A percentile compares a stretch with the other conserved stretches of the same genome.
phyloP scores from a whole-genome alignment of 257 asterid species.

The Pogostemon cablin region DNA sequence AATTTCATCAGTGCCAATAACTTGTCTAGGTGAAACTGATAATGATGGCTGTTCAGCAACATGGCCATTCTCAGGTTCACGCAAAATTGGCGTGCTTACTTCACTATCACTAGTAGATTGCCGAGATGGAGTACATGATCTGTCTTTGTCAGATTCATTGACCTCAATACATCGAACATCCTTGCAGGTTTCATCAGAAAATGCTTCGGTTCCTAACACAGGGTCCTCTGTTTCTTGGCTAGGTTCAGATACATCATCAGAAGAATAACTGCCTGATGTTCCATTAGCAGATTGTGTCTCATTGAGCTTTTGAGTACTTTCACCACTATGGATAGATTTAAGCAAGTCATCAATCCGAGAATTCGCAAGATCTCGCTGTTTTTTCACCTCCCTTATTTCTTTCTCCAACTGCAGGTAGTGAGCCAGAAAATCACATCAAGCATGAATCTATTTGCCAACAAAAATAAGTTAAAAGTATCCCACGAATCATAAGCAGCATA shows the following conservation, averaged over 20 bases:
- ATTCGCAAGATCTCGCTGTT: slow-evolving; percentile 74
- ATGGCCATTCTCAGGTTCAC: slow-evolving; percentile 37
- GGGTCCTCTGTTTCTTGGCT: slow-evolving; percentile 40
- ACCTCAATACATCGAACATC: slow-evolving; percentile 72
- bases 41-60: slow-evolving; percentile 36
- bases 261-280: slow-evolving; percentile 35
- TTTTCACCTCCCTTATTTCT: slow-evolving; percentile 79
- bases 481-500: neutral
- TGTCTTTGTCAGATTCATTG: slow-evolving; percentile 44
- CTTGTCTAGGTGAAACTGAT: slow-evolving; percentile 41
- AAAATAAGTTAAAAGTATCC: neutral
- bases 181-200: slow-evolving; percentile 62
- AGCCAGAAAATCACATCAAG: slow-evolving; percentile 23
- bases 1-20: slow-evolving; percentile 39
- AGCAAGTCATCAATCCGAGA: slow-evolving; percentile 72
- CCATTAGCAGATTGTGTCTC: slow-evolving; percentile 36
- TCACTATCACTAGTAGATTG: slow-evolving; percentile 48
- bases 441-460: slow-evolving; percentile 23
- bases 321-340: slow-evolving; percentile 45
- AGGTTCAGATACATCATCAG: slow-evolving; percentile 47
- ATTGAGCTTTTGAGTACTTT: slow-evolving; percentile 35
- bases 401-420: slow-evolving; percentile 76
- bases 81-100: slow-evolving; percentile 43
- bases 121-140: slow-evolving; percentile 39
- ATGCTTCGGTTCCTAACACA: slow-evolving; percentile 46